A percentile compares a stretch with the other conserved stretches of the same genome.
Evolutionary conservation across 2,329 filamentous ascomycete genomes (phyloP).

Genomic region (Penicillium sp.): DNA sequence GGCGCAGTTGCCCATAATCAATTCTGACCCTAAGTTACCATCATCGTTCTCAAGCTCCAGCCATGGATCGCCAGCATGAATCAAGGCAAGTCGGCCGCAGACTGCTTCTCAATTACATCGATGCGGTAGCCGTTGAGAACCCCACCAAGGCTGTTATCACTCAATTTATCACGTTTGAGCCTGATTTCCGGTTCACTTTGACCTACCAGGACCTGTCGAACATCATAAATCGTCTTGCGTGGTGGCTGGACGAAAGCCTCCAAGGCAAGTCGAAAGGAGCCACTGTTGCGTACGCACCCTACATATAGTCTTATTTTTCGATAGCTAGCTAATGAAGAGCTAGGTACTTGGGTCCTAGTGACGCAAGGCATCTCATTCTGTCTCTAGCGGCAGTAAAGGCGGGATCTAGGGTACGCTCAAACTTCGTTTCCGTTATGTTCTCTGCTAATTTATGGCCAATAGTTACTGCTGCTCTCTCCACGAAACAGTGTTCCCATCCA

Average conservation of each 20-base stretch:
- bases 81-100: constrained; percentile 2
- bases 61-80: constrained; percentile 3
- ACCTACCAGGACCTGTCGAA: constrained; percentile 3
- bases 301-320: background rate
- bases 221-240: constrained; percentile 10
- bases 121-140: constrained; percentile 1
- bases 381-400: constrained; percentile 10
- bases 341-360: constrained; percentile 14
- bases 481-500: constrained; percentile 13
- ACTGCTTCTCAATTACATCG: constrained; percentile 11
- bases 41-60: background rate
- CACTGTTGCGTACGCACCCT: constrained; percentile 6
- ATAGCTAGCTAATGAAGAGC: background rate
- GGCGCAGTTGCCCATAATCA: background rate
- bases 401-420: background rate
- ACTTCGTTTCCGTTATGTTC: background rate
- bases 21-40: background rate
- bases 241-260: constrained; percentile 7
- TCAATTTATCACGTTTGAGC: background rate
- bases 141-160: constrained; percentile 3
- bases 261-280: background rate
- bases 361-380: constrained; percentile 9
- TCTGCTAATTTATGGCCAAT: background rate
- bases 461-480: constrained; percentile 11
- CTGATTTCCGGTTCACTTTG: background rate